These are phyloP conservation scores for Isoetes taiwanensis DNA, from an alignment of 75 land plant species.

Conservation along the genomic window DNA sequence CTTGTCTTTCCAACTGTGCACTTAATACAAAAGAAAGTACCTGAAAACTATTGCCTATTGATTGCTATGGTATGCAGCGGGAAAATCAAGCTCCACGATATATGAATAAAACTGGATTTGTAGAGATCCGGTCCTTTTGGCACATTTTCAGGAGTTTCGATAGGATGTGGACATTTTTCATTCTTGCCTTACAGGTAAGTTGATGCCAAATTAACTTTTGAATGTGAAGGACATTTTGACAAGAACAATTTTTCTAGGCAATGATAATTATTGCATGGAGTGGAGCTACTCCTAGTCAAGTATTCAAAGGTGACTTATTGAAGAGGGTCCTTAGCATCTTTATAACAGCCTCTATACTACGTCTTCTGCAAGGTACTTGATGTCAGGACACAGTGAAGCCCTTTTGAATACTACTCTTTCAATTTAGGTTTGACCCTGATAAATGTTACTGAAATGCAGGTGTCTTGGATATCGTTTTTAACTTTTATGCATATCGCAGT, in stretches of 20 bases:
- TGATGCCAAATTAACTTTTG: background rate
- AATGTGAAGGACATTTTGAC: no score
- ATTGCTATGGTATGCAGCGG: background rate
- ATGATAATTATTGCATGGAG: slow-evolving; percentile 1
- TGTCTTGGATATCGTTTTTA: slow-evolving; percentile 58
- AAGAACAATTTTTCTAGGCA: background rate
- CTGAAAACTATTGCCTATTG: background rate
- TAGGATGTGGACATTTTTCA: slow-evolving; percentile 91
- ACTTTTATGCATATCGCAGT: slow-evolving; percentile 67
- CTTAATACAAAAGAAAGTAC: no score
- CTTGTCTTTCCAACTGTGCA: no score
- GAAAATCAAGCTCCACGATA: background rate
- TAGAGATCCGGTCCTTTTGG: slow-evolving; percentile 90
- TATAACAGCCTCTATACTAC: slow-evolving; percentile 62
- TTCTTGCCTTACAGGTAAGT: slow-evolving; percentile 74
- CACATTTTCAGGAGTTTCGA: slow-evolving; percentile 96
- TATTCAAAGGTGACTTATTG: slow-evolving; percentile 38
- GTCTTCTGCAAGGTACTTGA: slow-evolving; percentile 56
- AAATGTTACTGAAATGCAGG: slow-evolving; percentile 31
- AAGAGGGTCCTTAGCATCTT: slow-evolving; percentile 74
- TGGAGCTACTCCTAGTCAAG: no score
- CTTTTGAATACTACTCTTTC: background rate
- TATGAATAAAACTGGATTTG: slow-evolving; percentile 51
- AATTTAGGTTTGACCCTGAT: background rate
- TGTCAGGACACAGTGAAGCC: background rate